phyloP scores from a whole-genome alignment of 495 filamentous ascomycete species.

The Neurospora sp. region DNA sequence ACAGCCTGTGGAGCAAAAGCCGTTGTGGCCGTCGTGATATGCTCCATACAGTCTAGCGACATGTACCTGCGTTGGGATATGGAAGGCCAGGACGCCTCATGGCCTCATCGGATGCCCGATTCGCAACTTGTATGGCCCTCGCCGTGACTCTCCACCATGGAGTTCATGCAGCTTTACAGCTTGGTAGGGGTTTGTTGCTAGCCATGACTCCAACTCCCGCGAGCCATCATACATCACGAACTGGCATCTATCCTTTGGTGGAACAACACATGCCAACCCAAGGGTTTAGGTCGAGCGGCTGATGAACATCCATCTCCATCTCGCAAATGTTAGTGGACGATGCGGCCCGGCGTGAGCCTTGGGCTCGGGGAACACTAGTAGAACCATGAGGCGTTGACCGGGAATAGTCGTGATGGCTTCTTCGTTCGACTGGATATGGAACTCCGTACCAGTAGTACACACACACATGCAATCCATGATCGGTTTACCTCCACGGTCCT shows the following conservation, averaged over 20 bases:
- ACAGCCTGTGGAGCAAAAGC: neutral
- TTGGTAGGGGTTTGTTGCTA: conserved; percentile 2
- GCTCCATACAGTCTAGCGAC: neutral
- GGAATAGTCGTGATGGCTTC: neutral
- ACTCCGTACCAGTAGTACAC: neutral
- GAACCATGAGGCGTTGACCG: neutral
- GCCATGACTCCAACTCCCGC: neutral
- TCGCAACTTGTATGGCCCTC: neutral
- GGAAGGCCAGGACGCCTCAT: neutral
- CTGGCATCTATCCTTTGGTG: neutral
- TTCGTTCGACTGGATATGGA: neutral
- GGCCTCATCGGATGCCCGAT: neutral
- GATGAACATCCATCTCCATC: neutral
- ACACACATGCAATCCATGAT: neutral
- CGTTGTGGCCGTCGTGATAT: neutral
- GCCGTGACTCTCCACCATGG: neutral
- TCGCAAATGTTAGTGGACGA: neutral
- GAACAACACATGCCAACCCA: neutral
- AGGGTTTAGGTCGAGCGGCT: neutral
- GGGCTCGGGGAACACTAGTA: neutral
- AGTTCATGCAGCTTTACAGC: conserved; percentile 2
- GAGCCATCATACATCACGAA: neutral
- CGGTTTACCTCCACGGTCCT: neutral
- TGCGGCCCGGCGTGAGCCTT: neutral
- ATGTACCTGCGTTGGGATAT: neutral